Evolutionary conservation across 192 early-diverging fungal species (phyloP), one percentile per base, ranked within the genome.

Genomic region (Lunasporangiospora selenospora): DNA sequence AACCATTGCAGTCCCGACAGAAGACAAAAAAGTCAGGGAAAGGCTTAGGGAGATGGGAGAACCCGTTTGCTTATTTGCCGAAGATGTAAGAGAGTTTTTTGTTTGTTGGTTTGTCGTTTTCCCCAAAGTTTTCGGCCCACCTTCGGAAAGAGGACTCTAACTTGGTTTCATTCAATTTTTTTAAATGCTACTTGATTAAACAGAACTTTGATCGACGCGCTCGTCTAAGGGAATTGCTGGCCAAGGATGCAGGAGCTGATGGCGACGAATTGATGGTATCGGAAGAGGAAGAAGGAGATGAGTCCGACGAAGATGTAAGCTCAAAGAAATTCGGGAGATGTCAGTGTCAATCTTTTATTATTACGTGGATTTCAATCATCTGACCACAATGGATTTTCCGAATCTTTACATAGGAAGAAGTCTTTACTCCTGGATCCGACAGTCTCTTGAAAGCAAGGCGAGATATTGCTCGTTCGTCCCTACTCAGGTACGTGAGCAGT

Each of bases 41-140:
- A 76, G 82, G 43, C 80, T 99, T 36, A 79, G 94, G 41, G 89
- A 94, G 41, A 70, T 88, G 32, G 87, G 84, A 2, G 90, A 96
- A 46, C 97, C 97, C 2, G 88, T 94, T 62, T 96, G 94, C 47
- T 75, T 96, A 0, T 99, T 99, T 75, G 97, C 88, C 33, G 97
- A 99, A 85, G 97, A 92, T 42, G 92, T 92, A 87, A 65, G 82
- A 53, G 2, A 27, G 30, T 18, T 24, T 16, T 29, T 16, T 54
- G 9, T n/a, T 13, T 34, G 16, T 31, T 54, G 6, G 24, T 9
- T n/a, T 29, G 12, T 21, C 19, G 44, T 33, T n/a, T n/a, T n/a
- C n/a, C n/a, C n/a, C n/a, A n/a, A n/a, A n/a, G n/a, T n/a, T n/a
- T n/a, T n/a, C n/a, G n/a, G n/a, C n/a, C n/a, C n/a, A n/a, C n/a